Evolutionary conservation across 306 rosid species (phyloP).

Genomic region (Pyrus betulifolia): DNA sequence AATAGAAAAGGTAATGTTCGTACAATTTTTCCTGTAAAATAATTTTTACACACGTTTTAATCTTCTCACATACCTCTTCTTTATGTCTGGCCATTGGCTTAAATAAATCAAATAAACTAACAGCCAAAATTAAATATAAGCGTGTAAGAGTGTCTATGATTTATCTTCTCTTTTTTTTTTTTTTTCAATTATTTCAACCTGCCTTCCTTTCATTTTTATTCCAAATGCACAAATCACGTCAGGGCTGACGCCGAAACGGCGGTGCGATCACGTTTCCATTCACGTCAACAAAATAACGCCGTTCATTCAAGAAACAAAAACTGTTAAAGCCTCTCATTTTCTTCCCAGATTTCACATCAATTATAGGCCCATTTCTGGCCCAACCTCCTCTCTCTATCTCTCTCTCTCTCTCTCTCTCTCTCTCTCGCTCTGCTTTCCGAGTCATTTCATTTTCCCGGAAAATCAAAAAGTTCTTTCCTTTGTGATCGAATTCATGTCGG

Average conservation of each 20-base stretch:
- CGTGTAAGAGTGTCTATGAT: no score
- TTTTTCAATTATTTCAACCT: no score
- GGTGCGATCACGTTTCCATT: background rate
- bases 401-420: background rate
- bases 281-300: constrained; percentile 20
- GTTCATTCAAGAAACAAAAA: background rate
- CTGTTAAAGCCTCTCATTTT: background rate
- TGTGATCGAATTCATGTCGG: constrained; percentile 79
- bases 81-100: no score
- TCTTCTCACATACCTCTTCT: no score
- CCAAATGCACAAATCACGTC: constrained; percentile 13
- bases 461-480: constrained; percentile 2
- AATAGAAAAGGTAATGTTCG: no score
- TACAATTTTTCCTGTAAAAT: no score
- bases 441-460: constrained; percentile 30
- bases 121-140: no score
- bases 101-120: no score
- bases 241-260: constrained; percentile 28
- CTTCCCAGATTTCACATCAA: background rate
- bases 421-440: constrained; percentile 7
- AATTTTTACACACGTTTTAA: no score
- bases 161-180: no score
- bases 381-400: constrained; percentile 25
- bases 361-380: constrained; percentile 63
- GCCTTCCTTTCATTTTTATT: background rate